Evolutionary conservation across 345 rosid species (phyloP), one percentile per base, ranked within the genome.

Genomic region (Salix exigua): DNA sequence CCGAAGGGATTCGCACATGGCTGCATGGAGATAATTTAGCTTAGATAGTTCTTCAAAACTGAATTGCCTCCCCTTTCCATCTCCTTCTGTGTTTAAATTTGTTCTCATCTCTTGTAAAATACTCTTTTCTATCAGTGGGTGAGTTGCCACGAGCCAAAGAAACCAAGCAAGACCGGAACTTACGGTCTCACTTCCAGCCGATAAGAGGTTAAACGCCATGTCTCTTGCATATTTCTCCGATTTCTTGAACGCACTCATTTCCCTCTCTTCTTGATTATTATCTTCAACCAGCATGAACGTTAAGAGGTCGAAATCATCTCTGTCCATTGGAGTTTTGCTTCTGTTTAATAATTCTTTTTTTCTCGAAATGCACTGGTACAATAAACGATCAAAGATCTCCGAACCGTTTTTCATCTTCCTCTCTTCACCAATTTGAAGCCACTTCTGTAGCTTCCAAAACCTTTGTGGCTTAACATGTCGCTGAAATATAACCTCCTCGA

Each of bases 1-100:
- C 14, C 83, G 66, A 11, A 77, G 25, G 2, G 83, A 28, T 53
- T 80, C 86, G 6, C 74, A 66, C 13, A 80, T 21, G 0, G 72
- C 72, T 31, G 74, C 86, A 25, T 77, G 82, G 6, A 83, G 58
- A 71, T 75, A 80, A 23, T 62, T 31, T 12, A 75, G 38, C 21
- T 70, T 63, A 58, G n/a, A 70, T 7, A 75, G 33, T 70, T 74
- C 77, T 40, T 38, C 61, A 1, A n/a, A 17, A 46, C 40, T 40
- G 70, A 42, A 44, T 10, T 19, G 9, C 42, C 42, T 38, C 42
- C 42, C 42, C 19, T 23, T 51, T 14, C 8, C 21, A 31, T 31
- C 30, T 19, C 1, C 73, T 51, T 26, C 10, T 19, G 26, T 33
- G 7, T 9, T 23, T 9, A 46, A 2, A 31, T 68, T 75, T 5